These are phyloP conservation scores for Pythium pyrilobum DNA, from an alignment of 352 stramenopile genomes.

Conservation along the genomic window DNA sequence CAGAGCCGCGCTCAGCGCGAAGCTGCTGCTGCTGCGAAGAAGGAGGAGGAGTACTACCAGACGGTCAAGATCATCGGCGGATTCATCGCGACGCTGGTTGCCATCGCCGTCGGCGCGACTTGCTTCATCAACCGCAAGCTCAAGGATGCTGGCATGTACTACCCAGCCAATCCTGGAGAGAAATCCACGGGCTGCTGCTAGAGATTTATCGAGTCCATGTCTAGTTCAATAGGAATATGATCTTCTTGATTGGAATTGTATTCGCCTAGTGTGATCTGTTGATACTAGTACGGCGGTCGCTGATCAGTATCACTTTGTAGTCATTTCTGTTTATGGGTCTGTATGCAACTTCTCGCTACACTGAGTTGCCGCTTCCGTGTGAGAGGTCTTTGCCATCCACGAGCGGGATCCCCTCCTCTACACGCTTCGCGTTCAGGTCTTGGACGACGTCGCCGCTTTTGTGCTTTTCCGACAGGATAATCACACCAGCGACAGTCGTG, in stretches of 20 bases:
- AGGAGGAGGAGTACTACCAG: conserved; percentile 59
- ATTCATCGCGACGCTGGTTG: conserved; percentile 64
- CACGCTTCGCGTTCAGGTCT: conserved; percentile 12
- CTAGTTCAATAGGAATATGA: conserved; percentile 3
- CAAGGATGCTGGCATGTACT: conserved; percentile 77
- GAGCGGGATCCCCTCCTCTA: conserved; percentile 24
- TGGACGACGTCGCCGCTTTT: conserved; percentile 42
- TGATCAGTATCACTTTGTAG: neutral
- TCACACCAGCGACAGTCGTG: conserved; percentile 72
- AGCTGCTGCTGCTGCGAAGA: conserved; percentile 50
- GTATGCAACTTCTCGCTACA: neutral
- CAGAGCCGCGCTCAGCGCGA: conserved; percentile 44
- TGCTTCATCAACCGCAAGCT: conserved; percentile 84
- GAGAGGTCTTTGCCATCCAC: conserved; percentile 14
- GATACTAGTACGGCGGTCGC: too few relatives aligned
- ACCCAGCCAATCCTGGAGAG: conserved; percentile 42
- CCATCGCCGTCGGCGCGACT: conserved; percentile 42
- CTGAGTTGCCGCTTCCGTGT: conserved; percentile 26
- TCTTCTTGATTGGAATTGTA: too few relatives aligned
- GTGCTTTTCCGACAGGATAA: conserved; percentile 81
- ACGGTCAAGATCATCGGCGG: conserved; percentile 64
- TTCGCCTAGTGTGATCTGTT: too few relatives aligned
- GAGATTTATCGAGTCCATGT: neutral
- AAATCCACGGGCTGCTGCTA: conserved; percentile 51
- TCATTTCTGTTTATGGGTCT: neutral